phyloP scores from a whole-genome alignment of 805 yeast species.

The Starmerella stigmatis region DNA sequence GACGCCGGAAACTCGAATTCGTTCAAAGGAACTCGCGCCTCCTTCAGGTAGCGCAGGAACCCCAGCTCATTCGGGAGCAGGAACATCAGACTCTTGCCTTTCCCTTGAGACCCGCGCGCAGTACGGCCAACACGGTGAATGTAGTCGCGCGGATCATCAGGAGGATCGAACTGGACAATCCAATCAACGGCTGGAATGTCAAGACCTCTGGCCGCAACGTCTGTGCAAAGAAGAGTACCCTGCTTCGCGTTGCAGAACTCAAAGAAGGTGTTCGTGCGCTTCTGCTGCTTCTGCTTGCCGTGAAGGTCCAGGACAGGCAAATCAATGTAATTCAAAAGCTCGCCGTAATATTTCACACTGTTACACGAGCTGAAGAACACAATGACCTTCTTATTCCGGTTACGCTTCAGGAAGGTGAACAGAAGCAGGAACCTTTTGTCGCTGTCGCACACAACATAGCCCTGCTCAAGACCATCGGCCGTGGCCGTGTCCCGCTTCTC shows the following conservation, averaged over 20 bases:
- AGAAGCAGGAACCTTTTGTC: conserved; percentile 84
- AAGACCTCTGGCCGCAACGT: conserved; percentile 97
- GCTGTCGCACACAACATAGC: conserved; percentile 94
- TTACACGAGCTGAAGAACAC: conserved; percentile 95
- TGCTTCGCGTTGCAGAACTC: conserved; percentile 95
- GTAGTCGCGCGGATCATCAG: conserved; percentile 99
- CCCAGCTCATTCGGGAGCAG: conserved; percentile 90
- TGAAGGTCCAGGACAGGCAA: conserved; percentile 93
- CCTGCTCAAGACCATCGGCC: conserved; percentile 95
- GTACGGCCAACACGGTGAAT: conserved; percentile 99
- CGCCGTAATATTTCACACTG: conserved; percentile 93
- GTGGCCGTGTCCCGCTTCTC: conserved; percentile 75
- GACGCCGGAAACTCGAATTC: conserved; percentile 92
- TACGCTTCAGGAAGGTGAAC: conserved; percentile 88
- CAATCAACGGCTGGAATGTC: conserved; percentile 98
- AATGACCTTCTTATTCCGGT: conserved; percentile 74
- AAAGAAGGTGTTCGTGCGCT: conserved; percentile 94
- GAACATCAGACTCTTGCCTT: conserved; percentile 92
- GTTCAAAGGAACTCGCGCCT: conserved; percentile 93
- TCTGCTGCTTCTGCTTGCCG: conserved; percentile 97
- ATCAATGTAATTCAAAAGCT: conserved; percentile 88
- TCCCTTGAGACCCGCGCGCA: conserved; percentile 76
- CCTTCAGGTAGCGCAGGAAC: conserved; percentile 83
- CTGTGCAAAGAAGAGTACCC: conserved; percentile 90
- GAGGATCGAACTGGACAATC: conserved; percentile 98